A percentile compares a stretch with the other conserved stretches of the same genome.
Evolutionary conservation across 1,284 basidiomycete genomes (phyloP).

Genomic region (Exobasidium cylindrosporum): DNA sequence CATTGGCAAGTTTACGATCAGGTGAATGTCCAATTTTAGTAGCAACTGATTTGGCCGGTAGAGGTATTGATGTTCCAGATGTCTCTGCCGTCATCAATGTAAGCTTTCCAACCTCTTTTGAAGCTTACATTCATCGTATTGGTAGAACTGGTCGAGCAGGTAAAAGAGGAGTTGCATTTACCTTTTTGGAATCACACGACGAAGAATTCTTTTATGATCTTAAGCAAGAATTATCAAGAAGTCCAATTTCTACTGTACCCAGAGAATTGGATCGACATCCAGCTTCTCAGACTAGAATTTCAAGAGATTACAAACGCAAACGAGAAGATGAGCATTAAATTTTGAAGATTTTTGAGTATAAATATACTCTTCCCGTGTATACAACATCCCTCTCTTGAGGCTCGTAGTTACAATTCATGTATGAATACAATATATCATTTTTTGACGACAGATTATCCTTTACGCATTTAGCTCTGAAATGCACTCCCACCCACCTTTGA

Average conservation of each 20-base stretch:
- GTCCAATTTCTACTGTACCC: slow-evolving; percentile 38
- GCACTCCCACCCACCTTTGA: slow-evolving; percentile 91
- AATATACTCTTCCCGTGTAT: neutral
- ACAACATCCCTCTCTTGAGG: neutral
- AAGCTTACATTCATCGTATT: slow-evolving; percentile 95
- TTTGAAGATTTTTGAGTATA: neutral
- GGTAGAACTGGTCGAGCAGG: slow-evolving; percentile 96
- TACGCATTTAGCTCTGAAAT: slow-evolving; percentile 11
- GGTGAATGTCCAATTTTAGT: slow-evolving; percentile 82
- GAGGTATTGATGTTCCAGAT: slow-evolving; percentile 97
- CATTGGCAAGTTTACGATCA: slow-evolving; percentile 77
- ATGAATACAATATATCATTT: neutral
- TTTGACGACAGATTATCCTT: neutral
- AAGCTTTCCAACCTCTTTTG: slow-evolving; percentile 93
- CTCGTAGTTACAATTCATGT: neutral
- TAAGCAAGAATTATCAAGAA: slow-evolving; percentile 42
- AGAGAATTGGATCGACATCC: slow-evolving; percentile 44
- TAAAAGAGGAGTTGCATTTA: slow-evolving; percentile 86
- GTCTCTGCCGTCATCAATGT: slow-evolving; percentile 94
- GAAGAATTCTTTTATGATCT: slow-evolving; percentile 75
- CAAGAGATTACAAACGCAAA: slow-evolving; percentile 19
- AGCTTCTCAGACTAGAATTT: slow-evolving; percentile 28
- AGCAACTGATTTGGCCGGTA: slow-evolving; percentile 93
- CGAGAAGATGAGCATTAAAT: slow-evolving; percentile 16
- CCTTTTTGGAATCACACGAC: slow-evolving; percentile 91